phyloP scores from a whole-genome alignment of 2,329 filamentous ascomycete genomes.

The Helminthosporium solani region DNA sequence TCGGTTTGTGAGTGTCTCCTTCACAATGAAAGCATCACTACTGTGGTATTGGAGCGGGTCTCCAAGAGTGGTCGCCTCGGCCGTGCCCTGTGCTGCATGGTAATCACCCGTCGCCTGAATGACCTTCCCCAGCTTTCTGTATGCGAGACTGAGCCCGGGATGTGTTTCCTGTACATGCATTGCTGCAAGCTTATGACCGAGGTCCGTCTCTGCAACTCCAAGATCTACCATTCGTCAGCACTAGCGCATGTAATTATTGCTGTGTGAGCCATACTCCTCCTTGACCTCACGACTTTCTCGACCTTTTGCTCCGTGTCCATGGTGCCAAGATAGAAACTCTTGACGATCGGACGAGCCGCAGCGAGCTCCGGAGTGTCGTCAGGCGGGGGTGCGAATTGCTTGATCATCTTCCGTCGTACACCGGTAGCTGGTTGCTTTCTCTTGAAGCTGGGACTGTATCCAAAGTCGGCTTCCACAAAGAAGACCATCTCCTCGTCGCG shows the following conservation, averaged over 20 bases:
- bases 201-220: slow-evolving; percentile 87
- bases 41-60: slow-evolving; percentile 95
- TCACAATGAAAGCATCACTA: slow-evolving; percentile 94
- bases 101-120: slow-evolving; percentile 93
- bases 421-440: slow-evolving; percentile 97
- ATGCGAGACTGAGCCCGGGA: slow-evolving; percentile 81
- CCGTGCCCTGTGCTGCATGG: slow-evolving; percentile 93
- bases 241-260: neutral
- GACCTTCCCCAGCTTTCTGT: slow-evolving; percentile 90
- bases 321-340: slow-evolving; percentile 89
- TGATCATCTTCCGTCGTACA: slow-evolving; percentile 89
- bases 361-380: slow-evolving; percentile 96
- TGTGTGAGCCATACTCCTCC: slow-evolving; percentile 65
- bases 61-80: slow-evolving; percentile 90
- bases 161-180: slow-evolving; percentile 92
- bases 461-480: slow-evolving; percentile 98
- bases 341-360: slow-evolving; percentile 85
- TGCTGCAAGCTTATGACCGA: slow-evolving; percentile 82
- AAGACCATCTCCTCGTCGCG: slow-evolving; percentile 95
- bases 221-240: slow-evolving; percentile 62
- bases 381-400: slow-evolving; percentile 95
- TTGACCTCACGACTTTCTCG: slow-evolving; percentile 86
- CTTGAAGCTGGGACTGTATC: slow-evolving; percentile 92
- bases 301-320: slow-evolving; percentile 99
- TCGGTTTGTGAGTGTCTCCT: slow-evolving; percentile 95